Conservation (phyloP, 371 early-diverging fungal genomes). For the Entomophthora muscae region DNA sequence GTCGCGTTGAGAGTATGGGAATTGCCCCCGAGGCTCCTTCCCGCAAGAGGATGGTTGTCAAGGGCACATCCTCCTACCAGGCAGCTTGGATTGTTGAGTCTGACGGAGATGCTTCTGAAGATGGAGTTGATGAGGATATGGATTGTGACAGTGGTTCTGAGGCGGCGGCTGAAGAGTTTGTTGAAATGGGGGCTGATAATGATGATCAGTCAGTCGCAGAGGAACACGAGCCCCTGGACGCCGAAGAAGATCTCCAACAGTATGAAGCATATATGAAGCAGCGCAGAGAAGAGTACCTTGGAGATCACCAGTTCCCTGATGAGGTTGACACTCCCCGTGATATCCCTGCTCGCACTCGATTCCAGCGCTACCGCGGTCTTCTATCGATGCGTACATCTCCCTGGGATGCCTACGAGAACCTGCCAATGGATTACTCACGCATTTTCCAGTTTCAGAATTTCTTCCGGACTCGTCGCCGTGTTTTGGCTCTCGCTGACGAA, state of each 20-base stretch:
- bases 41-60: conserved; percentile 62
- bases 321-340: conserved; percentile 88
- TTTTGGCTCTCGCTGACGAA: conserved; percentile 31
- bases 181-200: conserved; percentile 59
- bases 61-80: conserved; percentile 90
- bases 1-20: conserved; percentile 11
- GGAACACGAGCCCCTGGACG: conserved; percentile 11
- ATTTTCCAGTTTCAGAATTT: conserved; percentile 90
- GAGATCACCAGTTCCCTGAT: conserved; percentile 83
- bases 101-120: conserved; percentile 30
- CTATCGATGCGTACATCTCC: conserved; percentile 82
- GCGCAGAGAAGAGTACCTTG: conserved; percentile 43
- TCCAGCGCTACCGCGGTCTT: conserved; percentile 84
- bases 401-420: conserved; percentile 95
- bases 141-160: not conserved
- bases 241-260: conserved; percentile 22
- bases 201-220: conserved; percentile 17
- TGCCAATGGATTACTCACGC: conserved; percentile 83
- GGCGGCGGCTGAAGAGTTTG: conserved; percentile 15
- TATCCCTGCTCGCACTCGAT: conserved; percentile 63
- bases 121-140: conserved; percentile 7
- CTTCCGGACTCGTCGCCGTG: conserved; percentile 48
- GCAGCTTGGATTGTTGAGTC: conserved; percentile 91
- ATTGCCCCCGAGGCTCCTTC: conserved; percentile 17
- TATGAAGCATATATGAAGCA: conserved; percentile 37